A percentile compares a stretch with the other conserved stretches of the same genome.
These are phyloP conservation scores for Colletotrichum endophyticum DNA, from an alignment of 2,329 filamentous ascomycete genomes.

Conservation along the genomic window DNA sequence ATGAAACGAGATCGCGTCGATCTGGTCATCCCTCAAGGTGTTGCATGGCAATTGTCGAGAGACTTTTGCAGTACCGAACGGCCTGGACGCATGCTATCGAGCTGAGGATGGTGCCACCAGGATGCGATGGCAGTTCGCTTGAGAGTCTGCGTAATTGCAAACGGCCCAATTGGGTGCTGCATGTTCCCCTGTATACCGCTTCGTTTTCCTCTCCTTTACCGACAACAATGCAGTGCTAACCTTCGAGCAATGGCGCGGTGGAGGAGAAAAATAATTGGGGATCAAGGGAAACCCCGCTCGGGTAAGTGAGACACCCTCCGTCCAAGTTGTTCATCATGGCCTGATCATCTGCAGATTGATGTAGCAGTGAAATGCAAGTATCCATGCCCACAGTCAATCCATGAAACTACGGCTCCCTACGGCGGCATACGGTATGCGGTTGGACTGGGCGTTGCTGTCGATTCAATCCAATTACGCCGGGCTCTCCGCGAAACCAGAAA, in stretches of 20 bases:
- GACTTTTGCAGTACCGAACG: neutral
- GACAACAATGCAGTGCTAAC: neutral
- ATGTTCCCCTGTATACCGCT: neutral
- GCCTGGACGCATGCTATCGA: neutral
- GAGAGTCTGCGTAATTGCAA: neutral
- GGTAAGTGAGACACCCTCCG: slow-evolving; percentile 9
- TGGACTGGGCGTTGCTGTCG: neutral
- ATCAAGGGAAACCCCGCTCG: slow-evolving; percentile 12
- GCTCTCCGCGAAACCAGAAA: neutral
- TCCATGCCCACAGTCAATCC: neutral
- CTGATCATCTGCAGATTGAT: slow-evolving; percentile 19
- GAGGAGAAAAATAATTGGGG: neutral
- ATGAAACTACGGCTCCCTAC: neutral
- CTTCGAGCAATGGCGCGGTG: neutral
- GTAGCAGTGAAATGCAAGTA: slow-evolving; percentile 7
- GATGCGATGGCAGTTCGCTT: neutral
- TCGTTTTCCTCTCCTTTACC: neutral
- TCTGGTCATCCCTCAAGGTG: neutral
- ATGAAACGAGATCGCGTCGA: neutral
- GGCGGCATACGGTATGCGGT: neutral
- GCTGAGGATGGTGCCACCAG: neutral
- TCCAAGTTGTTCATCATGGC: neutral
- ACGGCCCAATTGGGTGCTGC: neutral
- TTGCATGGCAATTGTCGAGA: neutral
- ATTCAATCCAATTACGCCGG: neutral